Evolutionary conservation across 164 flowering plant species (phyloP), one percentile per base, ranked within the genome.

Genomic region (Vitis vinifera): DNA sequence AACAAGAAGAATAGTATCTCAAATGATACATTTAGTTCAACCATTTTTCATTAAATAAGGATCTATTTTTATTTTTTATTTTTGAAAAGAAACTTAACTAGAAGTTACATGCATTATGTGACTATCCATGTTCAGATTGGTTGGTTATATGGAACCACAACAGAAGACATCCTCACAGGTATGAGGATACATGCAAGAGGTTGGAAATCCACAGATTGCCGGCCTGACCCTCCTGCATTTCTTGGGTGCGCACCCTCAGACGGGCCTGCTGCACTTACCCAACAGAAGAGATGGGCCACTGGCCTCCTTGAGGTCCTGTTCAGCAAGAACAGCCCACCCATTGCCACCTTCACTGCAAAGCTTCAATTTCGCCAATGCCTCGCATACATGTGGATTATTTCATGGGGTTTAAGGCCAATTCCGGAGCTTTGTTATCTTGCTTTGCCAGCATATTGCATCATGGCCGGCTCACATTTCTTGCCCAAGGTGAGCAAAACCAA

Each of bases 111-210:
- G 23, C 23, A 23, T 23, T 23, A 23, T 23, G 23, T 23, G 23
- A 23, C 23, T 23, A 23, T 23, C 23, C 23, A 23, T 23, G 23
- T 16, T 51, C 76, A 89, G 94, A 68, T 83, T 27, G 92, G 95
- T 2, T 87, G 81, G 88, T 47, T 79, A 0, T 88, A 90, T 65
- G 95, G 92, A 31, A 82, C 92, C 0, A 23, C 75, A 13, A 66
- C 81, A 0, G 92, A 87, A 59, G 92, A 90, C 50, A 55, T 82
- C 0, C 72, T 83, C 17, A 87, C 95, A 0, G 89, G 95, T 8
- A 23, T 84, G 6, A 59, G 12, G 19, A 87, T 90, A 60, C 92
- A 90, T 58, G 50, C 65, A 2, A 79, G 48, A 53, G 95, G 91
- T 0, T 88, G 91, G 88, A 69, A 29, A 51, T 74, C 88, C 0